phyloP scores from a whole-genome alignment of 192 early-diverging fungal genomes.

The Podila horticola region DNA sequence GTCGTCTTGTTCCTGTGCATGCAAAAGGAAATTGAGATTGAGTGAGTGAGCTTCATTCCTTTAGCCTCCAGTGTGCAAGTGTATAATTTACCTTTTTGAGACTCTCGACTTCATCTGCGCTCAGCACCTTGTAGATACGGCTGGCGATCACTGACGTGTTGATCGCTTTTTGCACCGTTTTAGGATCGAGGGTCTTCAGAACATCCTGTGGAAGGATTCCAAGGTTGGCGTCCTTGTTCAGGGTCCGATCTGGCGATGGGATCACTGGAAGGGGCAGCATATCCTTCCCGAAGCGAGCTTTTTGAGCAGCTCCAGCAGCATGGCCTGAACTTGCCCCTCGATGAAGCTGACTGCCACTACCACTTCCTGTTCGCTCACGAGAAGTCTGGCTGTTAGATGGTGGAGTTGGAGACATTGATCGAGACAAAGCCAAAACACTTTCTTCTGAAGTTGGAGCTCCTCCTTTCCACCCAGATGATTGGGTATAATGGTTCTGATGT shows the following conservation, averaged over 20 bases:
- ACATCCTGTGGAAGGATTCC: conserved; percentile 49
- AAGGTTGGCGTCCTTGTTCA: conserved; percentile 15
- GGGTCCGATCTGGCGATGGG: conserved; percentile 34
- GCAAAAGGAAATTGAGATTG: too few species aligned
- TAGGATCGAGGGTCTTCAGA: conserved; percentile 20
- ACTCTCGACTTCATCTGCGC: conserved; percentile 59
- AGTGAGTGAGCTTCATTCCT: too few species aligned
- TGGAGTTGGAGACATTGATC: conserved; percentile 19
- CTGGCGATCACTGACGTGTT: conserved; percentile 59
- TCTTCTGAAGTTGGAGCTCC: conserved; percentile 9
- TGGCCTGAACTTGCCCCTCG: neutral
- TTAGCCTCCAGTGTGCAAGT: too few species aligned
- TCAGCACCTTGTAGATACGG: conserved; percentile 54
- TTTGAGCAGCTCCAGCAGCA: conserved; percentile 4
- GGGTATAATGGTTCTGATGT: neutral
- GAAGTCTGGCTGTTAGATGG: conserved; percentile 2
- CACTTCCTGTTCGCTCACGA: conserved; percentile 16
- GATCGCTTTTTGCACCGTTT: conserved; percentile 42
- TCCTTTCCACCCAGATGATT: too few species aligned
- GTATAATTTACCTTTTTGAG: conserved; percentile 55
- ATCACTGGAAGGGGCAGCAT: conserved; percentile 39
- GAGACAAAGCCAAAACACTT: conserved; percentile 15
- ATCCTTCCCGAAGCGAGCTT: conserved; percentile 23
- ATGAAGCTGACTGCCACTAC: conserved; percentile 4
- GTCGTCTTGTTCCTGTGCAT: conserved; percentile 54